These are phyloP conservation scores for Carex parvula DNA, from an alignment of 176 grass and related monocot genomes.

Conservation along the genomic window DNA sequence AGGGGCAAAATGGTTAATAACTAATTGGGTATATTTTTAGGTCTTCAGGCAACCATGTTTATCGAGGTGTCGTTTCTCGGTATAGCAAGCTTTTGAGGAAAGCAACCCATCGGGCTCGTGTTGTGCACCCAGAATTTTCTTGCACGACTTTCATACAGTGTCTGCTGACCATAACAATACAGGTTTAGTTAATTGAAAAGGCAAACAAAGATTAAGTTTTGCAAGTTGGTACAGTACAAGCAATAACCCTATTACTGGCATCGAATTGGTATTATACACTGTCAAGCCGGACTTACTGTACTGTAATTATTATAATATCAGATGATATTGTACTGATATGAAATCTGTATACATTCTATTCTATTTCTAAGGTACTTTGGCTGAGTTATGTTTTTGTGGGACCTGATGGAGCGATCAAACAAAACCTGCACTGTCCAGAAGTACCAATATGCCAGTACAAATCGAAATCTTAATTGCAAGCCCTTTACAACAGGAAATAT, in stretches of 20 bases:
- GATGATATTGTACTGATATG: neutral
- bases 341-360: neutral
- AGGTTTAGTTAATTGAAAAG: constrained; percentile 7
- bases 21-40: too few relatives aligned
- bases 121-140: constrained; percentile 77
- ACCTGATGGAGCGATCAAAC: neutral
- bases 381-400: neutral
- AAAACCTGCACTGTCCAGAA: neutral
- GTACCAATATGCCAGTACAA: neutral
- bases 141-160: constrained; percentile 49
- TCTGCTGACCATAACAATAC: constrained; percentile 29
- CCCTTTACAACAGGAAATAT: neutral
- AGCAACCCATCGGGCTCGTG: constrained; percentile 66
- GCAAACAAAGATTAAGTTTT: neutral
- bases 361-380: neutral
- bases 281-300: neutral
- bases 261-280: neutral
- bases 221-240: neutral
- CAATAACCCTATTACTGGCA: neutral
- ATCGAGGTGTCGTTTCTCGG: constrained; percentile 50
- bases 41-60: constrained; percentile 56
- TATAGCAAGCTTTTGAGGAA: constrained; percentile 79
- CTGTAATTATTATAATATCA: neutral
- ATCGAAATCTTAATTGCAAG: neutral
- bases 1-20: too few relatives aligned